These are phyloP conservation scores for Tylopilus intermedius DNA, from an alignment of 768 basidiomycete genomes.

Conservation along the genomic window DNA sequence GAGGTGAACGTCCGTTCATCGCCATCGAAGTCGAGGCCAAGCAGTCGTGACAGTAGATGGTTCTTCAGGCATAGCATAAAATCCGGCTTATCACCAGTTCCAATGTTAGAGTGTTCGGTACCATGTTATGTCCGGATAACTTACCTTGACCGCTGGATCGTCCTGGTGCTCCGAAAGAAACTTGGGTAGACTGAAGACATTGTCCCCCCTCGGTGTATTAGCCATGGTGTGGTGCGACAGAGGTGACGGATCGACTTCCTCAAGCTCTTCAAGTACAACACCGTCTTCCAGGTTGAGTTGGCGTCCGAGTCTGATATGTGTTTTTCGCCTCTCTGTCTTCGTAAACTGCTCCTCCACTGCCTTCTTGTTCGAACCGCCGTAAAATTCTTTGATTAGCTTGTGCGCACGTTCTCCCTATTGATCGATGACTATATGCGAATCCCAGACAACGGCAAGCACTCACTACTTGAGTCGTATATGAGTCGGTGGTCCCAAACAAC, in stretches of 20 bases:
- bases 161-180: constrained; percentile 1
- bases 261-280: background rate
- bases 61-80: no score
- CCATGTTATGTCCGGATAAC: no score
- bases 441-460: background rate
- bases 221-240: constrained; percentile 5
- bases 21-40: no score
- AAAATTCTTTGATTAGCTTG: constrained; percentile 23
- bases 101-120: no score
- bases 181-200: background rate
- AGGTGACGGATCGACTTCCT: background rate
- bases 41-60: no score
- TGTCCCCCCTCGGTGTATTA: background rate
- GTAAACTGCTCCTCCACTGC: background rate
- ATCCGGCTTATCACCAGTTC: no score
- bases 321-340: constrained; percentile 9
- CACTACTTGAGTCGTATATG: background rate
- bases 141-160: constrained; percentile 10
- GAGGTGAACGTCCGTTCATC: no score
- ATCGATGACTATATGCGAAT: no score
- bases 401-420: background rate
- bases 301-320: background rate
- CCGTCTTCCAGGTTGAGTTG: background rate
- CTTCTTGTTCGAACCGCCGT: constrained; percentile 23
- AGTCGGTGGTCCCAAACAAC: background rate